A percentile compares a stretch with the other conserved stretches of the same genome.
Evolutionary conservation across 2,329 filamentous ascomycete species (phyloP).

Genomic region (Conoideocrella luteorostrata): DNA sequence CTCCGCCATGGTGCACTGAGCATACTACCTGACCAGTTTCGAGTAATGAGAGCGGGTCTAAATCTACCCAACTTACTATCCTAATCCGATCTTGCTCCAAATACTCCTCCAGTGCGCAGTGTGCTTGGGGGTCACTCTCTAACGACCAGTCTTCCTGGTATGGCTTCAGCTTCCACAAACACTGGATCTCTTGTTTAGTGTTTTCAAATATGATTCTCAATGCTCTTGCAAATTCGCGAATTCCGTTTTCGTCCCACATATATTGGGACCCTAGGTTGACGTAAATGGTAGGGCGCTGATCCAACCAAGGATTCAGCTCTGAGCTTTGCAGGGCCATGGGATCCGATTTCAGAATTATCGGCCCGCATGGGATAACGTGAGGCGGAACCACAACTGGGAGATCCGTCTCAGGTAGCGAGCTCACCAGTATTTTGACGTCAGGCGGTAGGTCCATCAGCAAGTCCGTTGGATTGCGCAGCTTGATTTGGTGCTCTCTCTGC

Average conservation of each 20-base stretch:
- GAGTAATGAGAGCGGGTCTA: conserved; percentile 29
- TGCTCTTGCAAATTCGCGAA: conserved; percentile 29
- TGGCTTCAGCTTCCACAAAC: conserved; percentile 27
- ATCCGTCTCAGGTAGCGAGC: conserved; percentile 18
- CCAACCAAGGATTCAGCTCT: conserved; percentile 35
- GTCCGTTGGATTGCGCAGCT: background rate
- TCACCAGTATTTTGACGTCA: background rate
- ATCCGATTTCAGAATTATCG: conserved; percentile 36
- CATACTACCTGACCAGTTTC: conserved; percentile 30
- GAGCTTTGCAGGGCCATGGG: conserved; percentile 10
- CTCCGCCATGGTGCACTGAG: conserved; percentile 39
- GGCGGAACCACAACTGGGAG: conserved; percentile 31
- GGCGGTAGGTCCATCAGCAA: background rate
- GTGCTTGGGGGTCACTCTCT: conserved; percentile 4
- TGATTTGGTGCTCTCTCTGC: background rate
- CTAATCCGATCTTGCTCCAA: conserved; percentile 24
- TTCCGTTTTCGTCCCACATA: conserved; percentile 24
- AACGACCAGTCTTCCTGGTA: conserved; percentile 1
- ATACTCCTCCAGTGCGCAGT: conserved; percentile 17
- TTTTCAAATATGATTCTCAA: conserved; percentile 28
- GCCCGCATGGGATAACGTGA: conserved; percentile 38
- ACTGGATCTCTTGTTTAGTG: conserved; percentile 18
- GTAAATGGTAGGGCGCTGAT: conserved; percentile 33
- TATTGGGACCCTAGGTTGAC: conserved; percentile 40
- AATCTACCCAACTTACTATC: conserved; percentile 32